A percentile compares a stretch with the other conserved stretches of the same genome.
These are phyloP conservation scores for Ceratobasidium sp. DNA, from an alignment of 1,284 basidiomycete species.

Conservation along the genomic window DNA sequence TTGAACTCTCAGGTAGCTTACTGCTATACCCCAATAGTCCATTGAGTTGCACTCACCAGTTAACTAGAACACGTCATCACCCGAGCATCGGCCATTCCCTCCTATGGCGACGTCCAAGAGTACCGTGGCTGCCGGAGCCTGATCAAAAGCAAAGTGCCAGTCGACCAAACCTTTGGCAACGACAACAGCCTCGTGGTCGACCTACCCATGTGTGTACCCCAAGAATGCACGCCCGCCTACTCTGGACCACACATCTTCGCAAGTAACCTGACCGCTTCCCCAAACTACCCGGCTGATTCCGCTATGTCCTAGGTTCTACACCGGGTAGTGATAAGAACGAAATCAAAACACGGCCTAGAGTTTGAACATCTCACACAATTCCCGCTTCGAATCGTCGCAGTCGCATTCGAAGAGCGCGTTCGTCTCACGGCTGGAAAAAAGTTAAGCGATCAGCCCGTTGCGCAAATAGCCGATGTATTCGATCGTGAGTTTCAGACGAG, in stretches of 20 bases:
- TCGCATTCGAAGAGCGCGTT: constrained; percentile 37
- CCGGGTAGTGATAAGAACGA: constrained; percentile 42
- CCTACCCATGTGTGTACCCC: constrained; percentile 27
- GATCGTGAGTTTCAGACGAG: constrained; percentile 22
- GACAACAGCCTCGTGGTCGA: constrained; percentile 15
- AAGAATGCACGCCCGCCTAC: constrained; percentile 29
- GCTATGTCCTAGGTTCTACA: constrained; percentile 9
- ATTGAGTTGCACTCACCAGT: neutral
- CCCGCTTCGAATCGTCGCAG: constrained; percentile 34
- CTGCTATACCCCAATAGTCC: neutral
- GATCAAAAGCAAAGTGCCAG: constrained; percentile 29
- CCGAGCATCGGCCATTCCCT: constrained; percentile 20
- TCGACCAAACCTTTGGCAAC: constrained; percentile 22
- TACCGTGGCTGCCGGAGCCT: constrained; percentile 32
- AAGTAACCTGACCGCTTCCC: neutral
- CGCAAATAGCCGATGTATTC: neutral
- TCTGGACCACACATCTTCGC: constrained; percentile 36
- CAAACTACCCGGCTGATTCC: neutral
- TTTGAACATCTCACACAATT: constrained; percentile 33
- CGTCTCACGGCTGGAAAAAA: constrained; percentile 42
- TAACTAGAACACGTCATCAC: constrained; percentile 29
- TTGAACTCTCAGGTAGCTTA: constrained; percentile 27
- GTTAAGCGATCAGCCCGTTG: neutral
- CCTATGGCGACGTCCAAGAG: constrained; percentile 39
- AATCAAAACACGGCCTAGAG: constrained; percentile 34